Base-by-base conservation (phyloP, 1,139 yeast genomes). In the Pichia sorboxylosa region DNA sequence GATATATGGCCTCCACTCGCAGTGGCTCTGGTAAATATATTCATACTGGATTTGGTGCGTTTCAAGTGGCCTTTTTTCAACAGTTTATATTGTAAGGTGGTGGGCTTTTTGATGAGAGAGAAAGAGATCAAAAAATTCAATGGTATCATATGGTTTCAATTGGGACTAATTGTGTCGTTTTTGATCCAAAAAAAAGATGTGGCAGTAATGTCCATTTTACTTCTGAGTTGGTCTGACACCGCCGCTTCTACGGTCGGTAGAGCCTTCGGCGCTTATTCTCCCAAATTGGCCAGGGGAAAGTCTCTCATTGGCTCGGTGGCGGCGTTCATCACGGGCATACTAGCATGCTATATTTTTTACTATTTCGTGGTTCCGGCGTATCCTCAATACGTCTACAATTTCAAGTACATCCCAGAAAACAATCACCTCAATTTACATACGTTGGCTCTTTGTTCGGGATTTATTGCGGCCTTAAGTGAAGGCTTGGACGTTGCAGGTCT, bases 171-270 rank as follows among this genome's bases (percentile, higher is more conserved):
- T 20, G 58, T 82, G 39, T 84, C 87, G 5, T 81, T 84, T 47
- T 45, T 64, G 2, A 53, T 73, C 13, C 77, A 74, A 46, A 79
- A 93, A 13, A 84, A 84, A 58, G 98, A 90, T 51, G 74, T 90
- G 32, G 65, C 78, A 2, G 62, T 87, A 17, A 64, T 85, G 62
- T 67, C 94, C 18, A 73, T 84, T 7, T 63, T 85, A 43, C 61
- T 90, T 36, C 67, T 90, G 42, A 81, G 95, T 51, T 90, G 97
- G 97, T 87, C 94, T 9, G 98, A 90, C 52, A 85, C 97, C 8
- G 92, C 97, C 5, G 98, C 98, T 3, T 83, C 96, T 4, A 83
- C 96, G 1, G 57, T 87, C 48, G 98, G 97, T 16, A 68, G 97
- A 44, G 69, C 68, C 33, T 84, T 61, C 54, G 97, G 97, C 6